phyloP scores from a whole-genome alignment of 768 basidiomycete species.

The Termitomyces sp. region DNA sequence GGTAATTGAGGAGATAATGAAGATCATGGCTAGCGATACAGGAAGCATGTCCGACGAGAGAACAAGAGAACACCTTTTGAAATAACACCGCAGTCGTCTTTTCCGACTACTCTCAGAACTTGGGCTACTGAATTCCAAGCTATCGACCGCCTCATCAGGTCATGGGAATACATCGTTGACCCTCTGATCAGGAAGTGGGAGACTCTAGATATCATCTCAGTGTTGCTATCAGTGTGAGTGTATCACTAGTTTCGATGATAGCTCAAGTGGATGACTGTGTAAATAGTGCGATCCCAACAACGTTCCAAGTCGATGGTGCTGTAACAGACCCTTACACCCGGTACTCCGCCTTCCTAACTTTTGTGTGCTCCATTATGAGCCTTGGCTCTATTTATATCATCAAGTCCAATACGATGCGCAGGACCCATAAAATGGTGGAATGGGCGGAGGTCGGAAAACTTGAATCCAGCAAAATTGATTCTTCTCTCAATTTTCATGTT shows the following conservation, averaged over 20 bases:
- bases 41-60: too few relatives aligned
- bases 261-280: background rate
- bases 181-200: slow-evolving; percentile 18
- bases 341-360: slow-evolving; percentile 43
- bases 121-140: too few relatives aligned
- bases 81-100: too few relatives aligned
- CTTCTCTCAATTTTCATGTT: background rate
- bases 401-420: slow-evolving; percentile 57
- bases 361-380: slow-evolving; percentile 53
- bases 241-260: too few relatives aligned
- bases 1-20: slow-evolving; percentile 27
- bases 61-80: too few relatives aligned
- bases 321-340: too few relatives aligned
- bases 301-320: slow-evolving; percentile 21
- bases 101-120: too few relatives aligned
- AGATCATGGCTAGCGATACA: too few relatives aligned
- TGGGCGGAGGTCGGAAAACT: slow-evolving; percentile 47
- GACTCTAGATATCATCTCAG: slow-evolving; percentile 17
- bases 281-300: slow-evolving; percentile 15
- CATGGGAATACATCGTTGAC: slow-evolving; percentile 16
- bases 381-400: slow-evolving; percentile 58
- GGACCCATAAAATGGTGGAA: slow-evolving; percentile 48
- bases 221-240: slow-evolving; percentile 15
- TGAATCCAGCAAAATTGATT: background rate
- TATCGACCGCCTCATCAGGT: too few relatives aligned